phyloP scores from a whole-genome alignment of 345 rosid species.

The Heritiera fomes region DNA sequence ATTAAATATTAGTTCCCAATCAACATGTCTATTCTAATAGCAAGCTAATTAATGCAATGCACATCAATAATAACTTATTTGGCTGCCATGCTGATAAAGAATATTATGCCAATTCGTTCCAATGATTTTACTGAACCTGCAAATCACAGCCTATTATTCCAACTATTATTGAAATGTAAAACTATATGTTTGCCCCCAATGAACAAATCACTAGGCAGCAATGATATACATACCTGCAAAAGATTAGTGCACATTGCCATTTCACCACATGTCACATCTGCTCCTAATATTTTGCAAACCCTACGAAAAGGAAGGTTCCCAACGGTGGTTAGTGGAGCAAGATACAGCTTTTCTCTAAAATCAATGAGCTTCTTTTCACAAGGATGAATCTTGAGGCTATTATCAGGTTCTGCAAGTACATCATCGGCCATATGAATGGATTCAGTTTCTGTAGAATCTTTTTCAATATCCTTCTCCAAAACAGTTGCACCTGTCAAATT shows the following conservation, averaged over 20 bases:
- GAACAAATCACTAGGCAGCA: not conserved
- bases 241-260: slow-evolving; percentile 99
- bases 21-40: not conserved
- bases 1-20: not conserved
- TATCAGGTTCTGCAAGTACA: slow-evolving; percentile 47
- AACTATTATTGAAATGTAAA: not conserved
- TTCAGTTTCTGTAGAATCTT: slow-evolving; percentile 29
- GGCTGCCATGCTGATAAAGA: not conserved
- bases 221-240: slow-evolving; percentile 63
- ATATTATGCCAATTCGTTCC: not conserved
- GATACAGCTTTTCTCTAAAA: slow-evolving; percentile 83
- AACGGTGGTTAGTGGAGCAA: slow-evolving; percentile 93
- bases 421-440: slow-evolving; percentile 30
- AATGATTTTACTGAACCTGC: not conserved
- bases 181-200: not conserved
- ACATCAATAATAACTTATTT: not conserved
- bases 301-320: slow-evolving; percentile 98
- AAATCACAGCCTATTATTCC: not conserved
- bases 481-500: slow-evolving; percentile 39
- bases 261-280: slow-evolving; percentile 94
- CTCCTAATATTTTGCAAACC: slow-evolving; percentile 89
- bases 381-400: slow-evolving; percentile 59
- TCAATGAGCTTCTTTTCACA: slow-evolving; percentile 90
- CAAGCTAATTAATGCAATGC: not conserved
- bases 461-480: slow-evolving; percentile 34